A percentile compares a stretch with the other conserved stretches of the same genome.
phyloP scores from a whole-genome alignment of 768 basidiomycete species.

The Leccinum boreale region DNA sequence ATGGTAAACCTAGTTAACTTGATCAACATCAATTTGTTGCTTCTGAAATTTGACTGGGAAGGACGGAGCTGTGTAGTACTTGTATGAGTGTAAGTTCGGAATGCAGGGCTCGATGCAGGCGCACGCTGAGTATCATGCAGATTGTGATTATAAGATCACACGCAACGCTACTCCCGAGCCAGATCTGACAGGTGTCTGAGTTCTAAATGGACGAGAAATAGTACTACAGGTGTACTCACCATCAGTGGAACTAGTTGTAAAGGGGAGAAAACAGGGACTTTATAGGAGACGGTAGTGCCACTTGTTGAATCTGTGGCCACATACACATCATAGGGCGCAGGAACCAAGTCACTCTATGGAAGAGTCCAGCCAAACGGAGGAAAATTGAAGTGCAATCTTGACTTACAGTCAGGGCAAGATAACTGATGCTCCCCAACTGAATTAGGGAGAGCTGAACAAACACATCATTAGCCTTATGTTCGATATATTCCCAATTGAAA shows the following conservation, averaged over 20 bases:
- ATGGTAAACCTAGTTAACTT: constrained; percentile 21
- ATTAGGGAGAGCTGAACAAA: too few relatives aligned
- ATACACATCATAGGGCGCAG: too few relatives aligned
- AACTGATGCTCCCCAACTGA: too few relatives aligned
- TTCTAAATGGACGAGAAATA: neutral
- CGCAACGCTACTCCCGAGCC: neutral
- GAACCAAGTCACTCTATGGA: neutral
- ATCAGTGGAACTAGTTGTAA: neutral
- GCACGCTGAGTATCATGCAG: neutral
- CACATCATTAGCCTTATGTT: too few relatives aligned
- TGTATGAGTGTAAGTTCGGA: neutral
- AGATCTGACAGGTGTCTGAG: neutral
- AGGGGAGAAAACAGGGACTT: too few relatives aligned
- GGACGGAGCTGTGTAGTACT: constrained; percentile 8
- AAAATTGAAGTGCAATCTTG: too few relatives aligned
- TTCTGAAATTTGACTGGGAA: constrained; percentile 3
- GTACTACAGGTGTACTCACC: neutral
- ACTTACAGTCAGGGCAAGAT: too few relatives aligned
- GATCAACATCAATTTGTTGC: neutral
- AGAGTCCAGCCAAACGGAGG: too few relatives aligned
- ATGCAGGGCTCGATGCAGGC: neutral
- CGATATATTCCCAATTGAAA: too few relatives aligned
- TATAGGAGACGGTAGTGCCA: neutral
- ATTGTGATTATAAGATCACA: too few relatives aligned
- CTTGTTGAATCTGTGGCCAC: too few relatives aligned